These are phyloP conservation scores for Penicillium sp. DNA, from an alignment of 2,329 filamentous ascomycete genomes.

Conservation along the genomic window DNA sequence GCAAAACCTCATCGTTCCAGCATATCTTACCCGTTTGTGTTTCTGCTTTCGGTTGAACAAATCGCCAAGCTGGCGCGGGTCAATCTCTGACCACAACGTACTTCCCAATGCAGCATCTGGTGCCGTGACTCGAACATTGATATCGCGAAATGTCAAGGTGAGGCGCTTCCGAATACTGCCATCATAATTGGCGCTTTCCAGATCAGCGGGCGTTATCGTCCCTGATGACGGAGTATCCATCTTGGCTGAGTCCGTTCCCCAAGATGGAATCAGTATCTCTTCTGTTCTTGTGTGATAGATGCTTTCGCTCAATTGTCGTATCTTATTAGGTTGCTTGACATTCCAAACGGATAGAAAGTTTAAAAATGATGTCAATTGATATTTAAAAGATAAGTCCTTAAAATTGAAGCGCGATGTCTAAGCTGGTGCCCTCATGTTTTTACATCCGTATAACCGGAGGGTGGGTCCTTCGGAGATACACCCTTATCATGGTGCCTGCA, in stretches of 20 bases:
- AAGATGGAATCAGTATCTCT: neutral
- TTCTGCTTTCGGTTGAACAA: slow-evolving; percentile 24
- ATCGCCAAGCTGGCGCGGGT: slow-evolving; percentile 35
- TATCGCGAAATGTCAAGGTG: slow-evolving; percentile 42
- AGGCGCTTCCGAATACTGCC: slow-evolving; percentile 35
- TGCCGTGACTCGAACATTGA: slow-evolving; percentile 42
- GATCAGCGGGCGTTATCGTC: slow-evolving; percentile 30
- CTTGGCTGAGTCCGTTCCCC: neutral
- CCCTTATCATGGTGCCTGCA: neutral
- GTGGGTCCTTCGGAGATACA: slow-evolving; percentile 5
- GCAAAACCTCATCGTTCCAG: neutral
- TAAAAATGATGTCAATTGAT: neutral
- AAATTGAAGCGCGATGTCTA: neutral
- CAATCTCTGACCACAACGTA: slow-evolving; percentile 39
- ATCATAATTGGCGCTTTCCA: slow-evolving; percentile 25
- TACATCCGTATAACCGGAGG: slow-evolving; percentile 17
- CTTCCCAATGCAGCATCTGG: slow-evolving; percentile 42
- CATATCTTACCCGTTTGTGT: slow-evolving; percentile 35
- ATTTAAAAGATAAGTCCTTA: neutral
- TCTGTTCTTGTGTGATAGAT: neutral
- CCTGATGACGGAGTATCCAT: slow-evolving; percentile 37
- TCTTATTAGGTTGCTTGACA: neutral
- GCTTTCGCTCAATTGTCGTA: neutral
- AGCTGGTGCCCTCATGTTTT: neutral
- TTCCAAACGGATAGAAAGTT: neutral